Percentiles rank a stretch among this genome's conserved stretches.
Evolutionary conservation across 768 basidiomycete genomes (phyloP).

Genomic region (Pisolithus tinctorius): DNA sequence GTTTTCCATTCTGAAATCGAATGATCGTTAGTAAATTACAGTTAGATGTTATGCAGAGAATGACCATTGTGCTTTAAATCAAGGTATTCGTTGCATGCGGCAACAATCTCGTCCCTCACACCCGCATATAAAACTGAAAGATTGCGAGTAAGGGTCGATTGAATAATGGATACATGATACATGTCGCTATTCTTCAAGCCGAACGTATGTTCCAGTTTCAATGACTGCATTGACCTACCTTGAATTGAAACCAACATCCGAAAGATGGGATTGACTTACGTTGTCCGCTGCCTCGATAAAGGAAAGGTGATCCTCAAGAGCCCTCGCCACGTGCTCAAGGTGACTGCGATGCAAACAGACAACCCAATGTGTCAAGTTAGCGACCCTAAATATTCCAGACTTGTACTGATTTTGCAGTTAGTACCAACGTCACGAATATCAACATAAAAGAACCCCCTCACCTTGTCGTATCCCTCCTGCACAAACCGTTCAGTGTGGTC

Average conservation of each 20-base stretch:
- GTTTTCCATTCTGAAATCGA: neutral
- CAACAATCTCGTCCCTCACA: neutral
- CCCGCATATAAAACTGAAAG: neutral
- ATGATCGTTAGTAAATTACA: too few species aligned
- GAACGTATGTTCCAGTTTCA: neutral
- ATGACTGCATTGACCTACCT: neutral
- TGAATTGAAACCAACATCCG: neutral
- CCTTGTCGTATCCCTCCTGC: conserved; percentile 28
- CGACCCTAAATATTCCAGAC: neutral
- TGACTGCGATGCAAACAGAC: neutral
- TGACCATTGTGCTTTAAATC: neutral
- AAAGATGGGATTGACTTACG: neutral
- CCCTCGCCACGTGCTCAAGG: neutral
- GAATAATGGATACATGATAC: neutral
- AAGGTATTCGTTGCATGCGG: neutral
- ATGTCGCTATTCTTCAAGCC: neutral
- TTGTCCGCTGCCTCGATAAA: neutral
- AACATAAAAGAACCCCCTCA: neutral
- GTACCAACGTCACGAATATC: neutral
- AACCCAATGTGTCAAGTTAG: neutral
- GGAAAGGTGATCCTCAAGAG: neutral
- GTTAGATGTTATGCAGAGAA: neutral
- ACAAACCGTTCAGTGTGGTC: conserved; percentile 14
- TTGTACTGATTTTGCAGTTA: neutral
- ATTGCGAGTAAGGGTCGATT: neutral